Evolutionary conservation across 495 filamentous ascomycete genomes (phyloP), one percentile per base, ranked within the genome.

Genomic region (Tuber aestivum): DNA sequence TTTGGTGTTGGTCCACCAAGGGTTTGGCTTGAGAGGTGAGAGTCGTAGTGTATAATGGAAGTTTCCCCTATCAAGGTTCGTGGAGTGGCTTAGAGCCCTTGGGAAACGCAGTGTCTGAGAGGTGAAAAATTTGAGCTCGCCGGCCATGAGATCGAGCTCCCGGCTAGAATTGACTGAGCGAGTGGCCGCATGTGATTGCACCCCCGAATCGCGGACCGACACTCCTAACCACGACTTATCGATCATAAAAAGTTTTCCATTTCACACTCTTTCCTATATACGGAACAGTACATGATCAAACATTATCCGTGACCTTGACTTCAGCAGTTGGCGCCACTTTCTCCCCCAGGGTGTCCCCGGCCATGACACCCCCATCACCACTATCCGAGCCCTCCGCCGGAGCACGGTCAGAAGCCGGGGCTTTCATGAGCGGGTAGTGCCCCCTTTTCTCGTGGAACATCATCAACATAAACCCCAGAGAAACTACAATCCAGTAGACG

Each of bases 401-500:
- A 14, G 69, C 44, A 21, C 56, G 41, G 41, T n/a, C 1, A 35
- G 50, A 48, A 38, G 18, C 4, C 5, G 35, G 44, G 32, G 81
- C 70, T 72, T 85, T 88, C 82, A 87, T 84, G 70, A 92, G 84
- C 27, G 92, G 91, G 86, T 87, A 91, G 77, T 88, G 89, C 16
- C 91, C 92, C 40, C 87, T 89, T 72, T 87, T 87, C 82, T 95
- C 92, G 37, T 87, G 87, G 83, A 89, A 93, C 74, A 89, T 84
- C 88, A 94, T 89, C 16, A 85, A 72, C 0, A 88, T 72, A 78
- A 94, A 91, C 1, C 84, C 86, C 38, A 86, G 69, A 70, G 92
- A 92, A 65, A 94, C 87, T 20, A 84, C 84, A 41, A 97, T 84
- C 92, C 89, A 97, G 86, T 97, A 97, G 7, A 96, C 40, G 80